Evolutionary conservation across 257 asterid genomes (phyloP).

Genomic region (Linderniella brevidens): DNA sequence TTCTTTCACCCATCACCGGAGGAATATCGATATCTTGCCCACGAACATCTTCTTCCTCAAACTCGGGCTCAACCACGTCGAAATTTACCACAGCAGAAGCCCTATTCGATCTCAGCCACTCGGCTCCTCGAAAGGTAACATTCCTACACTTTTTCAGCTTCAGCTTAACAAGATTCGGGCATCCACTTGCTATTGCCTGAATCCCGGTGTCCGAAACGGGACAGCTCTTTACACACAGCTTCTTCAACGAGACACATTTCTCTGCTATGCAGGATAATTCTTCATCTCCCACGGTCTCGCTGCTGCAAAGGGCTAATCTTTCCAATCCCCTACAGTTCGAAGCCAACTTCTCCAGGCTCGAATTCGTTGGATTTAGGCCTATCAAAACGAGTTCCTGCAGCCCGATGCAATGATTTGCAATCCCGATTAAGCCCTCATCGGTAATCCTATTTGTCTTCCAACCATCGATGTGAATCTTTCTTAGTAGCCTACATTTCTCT

Average conservation of each 20-base stretch:
- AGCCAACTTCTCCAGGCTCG: slow-evolving; percentile 1
- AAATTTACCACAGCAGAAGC: slow-evolving; percentile 6
- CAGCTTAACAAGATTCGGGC: slow-evolving; percentile 83
- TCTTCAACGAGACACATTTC: slow-evolving; percentile 2
- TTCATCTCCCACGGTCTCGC: slow-evolving; percentile 2
- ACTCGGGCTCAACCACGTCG: not conserved
- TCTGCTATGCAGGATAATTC: slow-evolving; percentile 1
- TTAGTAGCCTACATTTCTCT: not conserved
- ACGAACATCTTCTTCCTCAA: too few relatives aligned
- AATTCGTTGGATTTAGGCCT: not conserved
- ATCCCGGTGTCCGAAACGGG: slow-evolving; percentile 3
- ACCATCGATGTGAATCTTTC: slow-evolving; percentile 1
- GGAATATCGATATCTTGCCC: too few relatives aligned
- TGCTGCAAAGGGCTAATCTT: not conserved
- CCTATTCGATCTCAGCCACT: slow-evolving; percentile 63
- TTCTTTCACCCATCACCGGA: too few relatives aligned
- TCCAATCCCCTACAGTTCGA: not conserved
- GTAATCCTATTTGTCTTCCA: slow-evolving; percentile 2
- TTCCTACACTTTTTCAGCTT: slow-evolving; percentile 86
- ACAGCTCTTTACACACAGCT: slow-evolving; percentile 1
- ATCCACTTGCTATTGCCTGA: slow-evolving; percentile 46
- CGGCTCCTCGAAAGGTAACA: slow-evolving; percentile 67
- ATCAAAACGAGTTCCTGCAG: slow-evolving; percentile 53
- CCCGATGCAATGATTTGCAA: slow-evolving; percentile 51
- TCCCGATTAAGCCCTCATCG: slow-evolving; percentile 35